These are phyloP conservation scores for Sarocladium brachiariae DNA, from an alignment of 2,329 filamentous ascomycete species.

Conservation along the genomic window DNA sequence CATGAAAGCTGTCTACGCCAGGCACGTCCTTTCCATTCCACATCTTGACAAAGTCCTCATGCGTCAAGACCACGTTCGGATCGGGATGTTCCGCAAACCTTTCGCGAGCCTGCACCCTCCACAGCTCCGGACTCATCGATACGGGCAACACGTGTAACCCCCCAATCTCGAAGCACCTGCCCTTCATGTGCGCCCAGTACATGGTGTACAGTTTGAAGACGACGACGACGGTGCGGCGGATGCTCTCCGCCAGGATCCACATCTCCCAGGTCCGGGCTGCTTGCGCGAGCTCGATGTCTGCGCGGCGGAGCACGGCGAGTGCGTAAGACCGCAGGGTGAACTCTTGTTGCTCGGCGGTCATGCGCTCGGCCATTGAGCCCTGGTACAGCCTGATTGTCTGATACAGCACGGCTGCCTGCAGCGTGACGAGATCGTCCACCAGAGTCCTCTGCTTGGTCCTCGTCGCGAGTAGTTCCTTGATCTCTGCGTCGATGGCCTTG, in stretches of 20 bases:
- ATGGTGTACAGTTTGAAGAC: slow-evolving; percentile 13
- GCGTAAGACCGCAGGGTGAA: slow-evolving; percentile 10
- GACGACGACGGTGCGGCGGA: slow-evolving; percentile 12
- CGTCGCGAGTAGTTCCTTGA: slow-evolving; percentile 13
- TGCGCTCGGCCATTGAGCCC: slow-evolving; percentile 17
- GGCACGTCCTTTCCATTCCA: background rate
- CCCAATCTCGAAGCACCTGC: slow-evolving; percentile 1
- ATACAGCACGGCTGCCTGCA: slow-evolving; percentile 19
- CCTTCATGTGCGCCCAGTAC: slow-evolving; percentile 9
- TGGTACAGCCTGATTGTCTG: slow-evolving; percentile 20
- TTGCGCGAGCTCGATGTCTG: slow-evolving; percentile 5
- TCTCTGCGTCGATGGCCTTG: slow-evolving; percentile 15
- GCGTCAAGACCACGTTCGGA: background rate
- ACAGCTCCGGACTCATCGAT: background rate
- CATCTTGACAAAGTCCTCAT: background rate
- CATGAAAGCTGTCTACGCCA: background rate
- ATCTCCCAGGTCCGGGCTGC: slow-evolving; percentile 9
- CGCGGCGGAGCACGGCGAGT: slow-evolving; percentile 8
- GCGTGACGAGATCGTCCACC: slow-evolving; percentile 15
- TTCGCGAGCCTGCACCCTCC: background rate
- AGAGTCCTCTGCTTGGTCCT: slow-evolving; percentile 8
- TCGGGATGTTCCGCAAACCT: background rate
- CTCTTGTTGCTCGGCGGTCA: slow-evolving; percentile 15
- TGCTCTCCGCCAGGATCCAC: slow-evolving; percentile 13
- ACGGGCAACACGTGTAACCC: background rate